phyloP scores from a whole-genome alignment of 179 eudicot genomes.

The Amaranthus tricolor region DNA sequence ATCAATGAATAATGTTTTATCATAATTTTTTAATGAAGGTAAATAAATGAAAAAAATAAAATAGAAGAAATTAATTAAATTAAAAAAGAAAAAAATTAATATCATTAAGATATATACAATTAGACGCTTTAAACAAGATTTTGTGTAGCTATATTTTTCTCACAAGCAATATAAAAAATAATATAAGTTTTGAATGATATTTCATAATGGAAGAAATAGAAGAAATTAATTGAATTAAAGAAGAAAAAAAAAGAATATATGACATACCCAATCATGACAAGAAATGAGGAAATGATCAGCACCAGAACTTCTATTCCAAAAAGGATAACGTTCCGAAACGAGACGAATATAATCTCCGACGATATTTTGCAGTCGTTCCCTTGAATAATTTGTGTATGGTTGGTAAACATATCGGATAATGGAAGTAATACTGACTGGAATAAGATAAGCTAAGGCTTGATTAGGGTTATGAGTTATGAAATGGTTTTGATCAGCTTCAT shows the following conservation, averaged over 20 bases:
- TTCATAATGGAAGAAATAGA: no score
- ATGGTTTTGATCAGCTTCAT: conserved; percentile 8
- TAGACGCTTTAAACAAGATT: no score
- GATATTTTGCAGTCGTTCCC: conserved; percentile 41
- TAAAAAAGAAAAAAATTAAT: no score
- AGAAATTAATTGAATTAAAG: no score
- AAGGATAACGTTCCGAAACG: conserved; percentile 40
- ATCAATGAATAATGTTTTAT: no score
- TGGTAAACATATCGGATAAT: conserved; percentile 45
- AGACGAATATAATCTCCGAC: conserved; percentile 47
- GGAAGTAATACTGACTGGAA: conserved; percentile 49
- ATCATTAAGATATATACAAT: no score
- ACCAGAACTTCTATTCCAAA: conserved; percentile 50
- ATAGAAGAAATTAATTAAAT: no score
- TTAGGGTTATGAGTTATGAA: conserved; percentile 42
- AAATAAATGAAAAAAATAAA: no score
- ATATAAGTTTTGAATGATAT: no score
- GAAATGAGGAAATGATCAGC: conserved; percentile 63
- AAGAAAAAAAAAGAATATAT: background rate
- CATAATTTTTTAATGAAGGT: no score
- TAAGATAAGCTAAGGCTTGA: conserved; percentile 48
- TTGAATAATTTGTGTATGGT: conserved; percentile 37
- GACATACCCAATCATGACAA: conserved; percentile 74
- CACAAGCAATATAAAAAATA: no score
- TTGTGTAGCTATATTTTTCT: no score